Evolutionary conservation across 805 yeast species (phyloP), one percentile per base, ranked within the genome.

Genomic region (Sugiyamaella chiloensis): DNA sequence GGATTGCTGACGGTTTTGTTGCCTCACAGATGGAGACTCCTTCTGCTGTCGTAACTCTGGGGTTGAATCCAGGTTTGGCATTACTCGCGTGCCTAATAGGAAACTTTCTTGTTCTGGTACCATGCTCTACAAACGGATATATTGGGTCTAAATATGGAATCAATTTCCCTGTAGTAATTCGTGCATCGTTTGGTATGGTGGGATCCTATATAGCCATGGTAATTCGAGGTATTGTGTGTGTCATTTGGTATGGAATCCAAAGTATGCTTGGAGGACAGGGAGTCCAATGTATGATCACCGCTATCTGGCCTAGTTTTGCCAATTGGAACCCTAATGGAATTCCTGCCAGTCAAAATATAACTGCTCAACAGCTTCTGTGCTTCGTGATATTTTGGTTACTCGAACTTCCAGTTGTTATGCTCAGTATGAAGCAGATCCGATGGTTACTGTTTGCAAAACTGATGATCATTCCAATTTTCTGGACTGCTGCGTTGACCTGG

Each of bases 11-110:
- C 63, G 81, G 95, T 26, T 86, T 89, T 70, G 88, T 88, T 67
- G 80, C 89, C 61, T 87, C 85, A 63, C 86, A 96, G 4, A 87
- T 91, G 88, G 89, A 85, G 70, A 87, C 89, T 57, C 95, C 95
- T 2, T 81, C 91, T 5, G 85, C 95, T 0, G 95, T 95, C 58
- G 83, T 85, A 47, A 71, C 74, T 45, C 79, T 81, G 16, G 93
- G 93, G 8, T 68, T 88, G 66, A 77, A 50, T 26, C 53, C 53
- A 9, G 53, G 53, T 4, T 40, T 47, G 24, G 51, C 53, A 5
- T 42, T 50, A 2, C 51, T 19, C 14, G 53, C 53, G 2, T 50
- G 53, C 27, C 21, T 47, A 9, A 41, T 50, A n/a, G 53, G 53
- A 20, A 50, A 50, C 48, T 24, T 23, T 11, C 16, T 50, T 40